A percentile compares a stretch with the other conserved stretches of the same genome.
phyloP scores from a whole-genome alignment of 148 eudicot genomes.

The Fagopyrum esculentum region DNA sequence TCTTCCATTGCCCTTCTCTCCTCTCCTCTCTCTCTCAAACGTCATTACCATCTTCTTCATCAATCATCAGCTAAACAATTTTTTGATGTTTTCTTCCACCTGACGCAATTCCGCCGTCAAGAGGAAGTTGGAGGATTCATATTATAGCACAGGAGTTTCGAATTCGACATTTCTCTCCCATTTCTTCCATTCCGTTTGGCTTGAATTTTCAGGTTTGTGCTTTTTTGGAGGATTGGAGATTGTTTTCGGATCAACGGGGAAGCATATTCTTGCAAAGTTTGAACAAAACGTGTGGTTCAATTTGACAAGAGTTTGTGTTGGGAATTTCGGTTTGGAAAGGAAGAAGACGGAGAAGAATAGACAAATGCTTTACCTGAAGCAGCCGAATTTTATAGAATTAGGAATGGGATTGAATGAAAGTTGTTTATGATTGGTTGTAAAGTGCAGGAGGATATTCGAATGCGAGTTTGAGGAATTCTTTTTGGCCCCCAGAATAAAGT shows the following conservation, averaged over 20 bases:
- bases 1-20: slow-evolving; percentile 10
- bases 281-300: neutral
- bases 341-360: neutral
- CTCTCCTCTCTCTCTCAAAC: slow-evolving; percentile 7
- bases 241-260: neutral
- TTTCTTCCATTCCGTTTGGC: neutral
- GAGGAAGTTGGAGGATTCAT: neutral
- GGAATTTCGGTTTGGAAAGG: neutral
- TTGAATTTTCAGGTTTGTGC: neutral
- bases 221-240: neutral
- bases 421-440: slow-evolving; percentile 11
- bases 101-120: slow-evolving; percentile 9
- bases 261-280: neutral
- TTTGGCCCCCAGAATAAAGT: slow-evolving; percentile 60
- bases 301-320: neutral
- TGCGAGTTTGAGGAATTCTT: slow-evolving; percentile 34
- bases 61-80: neutral
- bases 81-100: neutral
- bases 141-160: neutral
- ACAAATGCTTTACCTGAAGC: slow-evolving; percentile 53
- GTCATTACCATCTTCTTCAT: slow-evolving; percentile 9
- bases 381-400: slow-evolving; percentile 24
- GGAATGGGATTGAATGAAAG: slow-evolving; percentile 11
- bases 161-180: neutral
- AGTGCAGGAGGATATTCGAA: slow-evolving; percentile 27